A percentile compares a stretch with the other conserved stretches of the same genome.
phyloP scores from a whole-genome alignment of 2,329 filamentous ascomycete genomes.

The Massarina eburnea region DNA sequence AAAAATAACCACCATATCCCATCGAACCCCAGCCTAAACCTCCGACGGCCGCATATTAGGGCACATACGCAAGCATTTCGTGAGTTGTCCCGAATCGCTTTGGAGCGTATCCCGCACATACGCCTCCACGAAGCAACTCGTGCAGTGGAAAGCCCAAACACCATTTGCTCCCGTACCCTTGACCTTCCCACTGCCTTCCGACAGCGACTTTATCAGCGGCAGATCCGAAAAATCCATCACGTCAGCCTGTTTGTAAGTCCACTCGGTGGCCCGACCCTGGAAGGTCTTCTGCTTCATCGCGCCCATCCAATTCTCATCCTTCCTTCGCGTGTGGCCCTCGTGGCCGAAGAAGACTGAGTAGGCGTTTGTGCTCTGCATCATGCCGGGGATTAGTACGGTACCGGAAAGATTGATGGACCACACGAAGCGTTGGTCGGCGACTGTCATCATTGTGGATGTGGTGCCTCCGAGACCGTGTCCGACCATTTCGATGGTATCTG shows the following conservation, averaged over 20 bases:
- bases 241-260: constrained; percentile 19
- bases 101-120: constrained; percentile 4
- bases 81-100: not conserved
- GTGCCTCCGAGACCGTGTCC: constrained; percentile 36
- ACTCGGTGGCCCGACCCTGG: constrained; percentile 20
- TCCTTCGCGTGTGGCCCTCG: constrained; percentile 88
- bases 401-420: constrained; percentile 30
- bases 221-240: constrained; percentile 29
- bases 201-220: constrained; percentile 17
- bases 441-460: constrained; percentile 19
- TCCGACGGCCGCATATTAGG: not conserved
- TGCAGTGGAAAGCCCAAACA: constrained; percentile 1
- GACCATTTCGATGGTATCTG: constrained; percentile 12
- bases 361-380: constrained; percentile 5
- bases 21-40: too few relatives aligned
- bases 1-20: too few relatives aligned
- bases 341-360: constrained; percentile 31
- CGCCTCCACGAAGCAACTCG: constrained; percentile 6
- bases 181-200: not conserved
- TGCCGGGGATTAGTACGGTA: constrained; percentile 14
- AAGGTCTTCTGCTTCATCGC: constrained; percentile 54
- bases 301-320: constrained; percentile 83
- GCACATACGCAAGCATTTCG: constrained; percentile 4
- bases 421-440: constrained; percentile 9
- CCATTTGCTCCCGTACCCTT: constrained; percentile 6